Percentiles rank a stretch among this genome's conserved stretches.
These are phyloP conservation scores for Akebia trifoliata DNA, from an alignment of 164 flowering plant genomes.

Conservation along the genomic window DNA sequence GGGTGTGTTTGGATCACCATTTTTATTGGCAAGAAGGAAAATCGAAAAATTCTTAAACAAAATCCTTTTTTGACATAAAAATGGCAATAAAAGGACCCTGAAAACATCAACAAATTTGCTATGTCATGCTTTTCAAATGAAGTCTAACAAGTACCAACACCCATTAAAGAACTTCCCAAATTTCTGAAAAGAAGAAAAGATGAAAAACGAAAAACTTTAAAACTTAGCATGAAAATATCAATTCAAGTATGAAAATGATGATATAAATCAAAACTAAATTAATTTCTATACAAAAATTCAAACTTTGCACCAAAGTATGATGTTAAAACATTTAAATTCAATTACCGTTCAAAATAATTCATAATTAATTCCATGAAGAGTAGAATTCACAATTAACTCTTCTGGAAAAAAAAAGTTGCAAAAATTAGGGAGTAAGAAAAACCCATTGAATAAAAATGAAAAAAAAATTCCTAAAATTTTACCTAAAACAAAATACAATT, in stretches of 20 bases:
- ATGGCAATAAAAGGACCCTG: no score
- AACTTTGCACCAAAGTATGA: neutral
- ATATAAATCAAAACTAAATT: neutral
- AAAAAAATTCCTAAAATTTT: neutral
- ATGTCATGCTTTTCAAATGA: no score
- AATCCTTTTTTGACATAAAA: no score
- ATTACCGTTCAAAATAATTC: neutral
- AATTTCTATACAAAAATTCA: constrained; percentile 2
- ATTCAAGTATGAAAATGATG: neutral
- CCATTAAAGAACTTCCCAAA: no score
- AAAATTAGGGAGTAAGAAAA: neutral
- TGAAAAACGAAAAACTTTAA: neutral
- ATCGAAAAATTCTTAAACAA: no score
- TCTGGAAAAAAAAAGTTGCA: neutral
- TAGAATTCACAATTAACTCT: neutral
- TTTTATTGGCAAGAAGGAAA: no score
- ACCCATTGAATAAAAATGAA: neutral
- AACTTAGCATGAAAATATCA: neutral
- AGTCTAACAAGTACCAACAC: no score
- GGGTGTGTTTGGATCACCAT: no score
- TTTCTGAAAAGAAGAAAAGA: neutral
- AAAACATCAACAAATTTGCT: no score
- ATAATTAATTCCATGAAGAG: neutral
- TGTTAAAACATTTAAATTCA: neutral
- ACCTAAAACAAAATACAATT: neutral